Conservation (phyloP, 352 stramenopile genomes). For the Pythium utonaiense region DNA sequence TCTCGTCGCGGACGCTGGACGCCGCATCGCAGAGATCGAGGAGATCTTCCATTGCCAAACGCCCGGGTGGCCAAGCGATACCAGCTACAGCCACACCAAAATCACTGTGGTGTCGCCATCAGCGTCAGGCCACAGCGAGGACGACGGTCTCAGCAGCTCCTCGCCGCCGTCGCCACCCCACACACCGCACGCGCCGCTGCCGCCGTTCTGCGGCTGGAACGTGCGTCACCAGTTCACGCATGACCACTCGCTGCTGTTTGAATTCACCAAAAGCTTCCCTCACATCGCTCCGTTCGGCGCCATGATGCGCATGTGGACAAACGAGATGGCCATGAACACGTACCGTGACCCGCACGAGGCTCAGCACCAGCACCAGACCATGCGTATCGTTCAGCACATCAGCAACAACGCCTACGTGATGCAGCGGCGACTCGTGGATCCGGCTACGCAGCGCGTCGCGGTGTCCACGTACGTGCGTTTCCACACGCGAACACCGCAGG, state of each 20-base stretch:
- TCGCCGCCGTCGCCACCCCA: constrained; percentile 4
- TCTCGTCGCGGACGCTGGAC: constrained; percentile 20
- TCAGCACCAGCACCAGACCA: constrained; percentile 9
- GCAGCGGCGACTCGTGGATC: constrained; percentile 17
- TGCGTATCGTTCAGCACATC: constrained; percentile 18
- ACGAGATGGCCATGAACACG: constrained; percentile 19
- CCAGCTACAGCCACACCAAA: background rate
- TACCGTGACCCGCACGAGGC: constrained; percentile 14
- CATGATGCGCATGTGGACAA: constrained; percentile 26
- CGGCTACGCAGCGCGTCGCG: constrained; percentile 13
- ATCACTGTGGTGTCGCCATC: constrained; percentile 8
- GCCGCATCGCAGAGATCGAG: constrained; percentile 14
- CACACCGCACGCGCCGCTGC: constrained; percentile 6
- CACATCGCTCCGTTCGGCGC: constrained; percentile 18
- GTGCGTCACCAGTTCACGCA: constrained; percentile 21
- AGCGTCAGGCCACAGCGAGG: constrained; percentile 6
- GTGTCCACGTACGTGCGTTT: constrained; percentile 26
- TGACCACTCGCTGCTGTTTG: constrained; percentile 8
- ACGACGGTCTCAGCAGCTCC: constrained; percentile 1
- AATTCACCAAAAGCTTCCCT: constrained; percentile 27
- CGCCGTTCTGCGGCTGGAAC: constrained; percentile 28
- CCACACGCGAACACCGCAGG: constrained; percentile 10
- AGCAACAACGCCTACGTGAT: constrained; percentile 26
- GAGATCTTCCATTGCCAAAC: constrained; percentile 7
- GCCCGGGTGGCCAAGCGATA: background rate